phyloP scores from a whole-genome alignment of 2,329 filamentous ascomycete genomes.

The Exophiala bonariae region DNA sequence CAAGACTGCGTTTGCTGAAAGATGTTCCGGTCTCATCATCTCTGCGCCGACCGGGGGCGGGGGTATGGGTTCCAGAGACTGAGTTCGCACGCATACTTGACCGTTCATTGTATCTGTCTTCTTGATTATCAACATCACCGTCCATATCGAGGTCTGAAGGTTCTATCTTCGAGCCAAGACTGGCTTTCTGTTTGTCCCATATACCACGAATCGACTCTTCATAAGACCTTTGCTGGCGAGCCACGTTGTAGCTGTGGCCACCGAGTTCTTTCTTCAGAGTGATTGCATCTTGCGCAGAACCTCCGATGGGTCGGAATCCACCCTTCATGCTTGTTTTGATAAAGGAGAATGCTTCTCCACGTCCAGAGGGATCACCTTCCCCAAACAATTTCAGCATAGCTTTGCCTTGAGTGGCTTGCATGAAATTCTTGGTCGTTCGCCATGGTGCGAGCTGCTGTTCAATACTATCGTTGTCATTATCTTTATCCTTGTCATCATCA shows the following conservation, averaged over 20 bases:
- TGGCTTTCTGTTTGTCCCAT: slow-evolving; percentile 84
- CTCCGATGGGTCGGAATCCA: slow-evolving; percentile 86
- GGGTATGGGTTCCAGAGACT: slow-evolving; percentile 65
- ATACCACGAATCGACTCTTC: slow-evolving; percentile 88
- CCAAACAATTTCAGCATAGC: slow-evolving; percentile 96
- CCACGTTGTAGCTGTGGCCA: slow-evolving; percentile 96
- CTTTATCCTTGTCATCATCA: slow-evolving; percentile 56
- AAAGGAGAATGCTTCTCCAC: slow-evolving; percentile 93
- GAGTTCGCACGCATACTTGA: slow-evolving; percentile 56
- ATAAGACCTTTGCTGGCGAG: slow-evolving; percentile 88
- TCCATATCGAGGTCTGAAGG: slow-evolving; percentile 72
- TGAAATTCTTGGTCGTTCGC: slow-evolving; percentile 95
- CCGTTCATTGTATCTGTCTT: slow-evolving; percentile 44
- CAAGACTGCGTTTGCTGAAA: slow-evolving; percentile 69
- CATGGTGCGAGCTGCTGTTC: slow-evolving; percentile 91
- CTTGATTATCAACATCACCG: slow-evolving; percentile 53
- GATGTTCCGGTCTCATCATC: slow-evolving; percentile 79
- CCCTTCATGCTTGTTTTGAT: slow-evolving; percentile 99
- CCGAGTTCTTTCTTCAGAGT: slow-evolving; percentile 76
- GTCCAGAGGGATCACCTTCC: slow-evolving; percentile 89
- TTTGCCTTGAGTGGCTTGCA: slow-evolving; percentile 89
- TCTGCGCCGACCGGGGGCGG: slow-evolving; percentile 50
- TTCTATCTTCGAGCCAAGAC: slow-evolving; percentile 70
- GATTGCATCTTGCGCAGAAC: slow-evolving; percentile 83
- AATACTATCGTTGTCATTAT: slow-evolving; percentile 71